These are phyloP conservation scores for Hordeum pubiflorum DNA, from an alignment of 202 grass and related monocot species.

Conservation along the genomic window DNA sequence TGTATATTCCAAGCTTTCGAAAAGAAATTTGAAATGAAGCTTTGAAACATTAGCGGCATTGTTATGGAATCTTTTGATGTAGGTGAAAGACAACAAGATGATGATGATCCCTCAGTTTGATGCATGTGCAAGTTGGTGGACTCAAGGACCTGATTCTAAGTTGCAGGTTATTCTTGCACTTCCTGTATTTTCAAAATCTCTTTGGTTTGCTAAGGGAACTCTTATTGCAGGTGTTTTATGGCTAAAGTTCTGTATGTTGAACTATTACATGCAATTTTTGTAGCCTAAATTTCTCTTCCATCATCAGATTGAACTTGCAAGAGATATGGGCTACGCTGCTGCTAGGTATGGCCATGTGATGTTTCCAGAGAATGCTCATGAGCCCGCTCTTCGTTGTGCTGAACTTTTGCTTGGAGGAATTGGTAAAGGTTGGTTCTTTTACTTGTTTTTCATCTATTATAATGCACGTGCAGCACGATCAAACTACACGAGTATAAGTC, in stretches of 20 bases:
- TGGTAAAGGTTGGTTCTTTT: conserved; percentile 63
- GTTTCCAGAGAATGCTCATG: conserved; percentile 98
- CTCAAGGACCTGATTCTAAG: conserved; percentile 83
- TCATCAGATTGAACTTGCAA: conserved; percentile 92
- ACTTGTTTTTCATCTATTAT: neutral
- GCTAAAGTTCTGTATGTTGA: conserved; percentile 35
- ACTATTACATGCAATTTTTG: conserved; percentile 38
- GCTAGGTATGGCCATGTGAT: conserved; percentile 92
- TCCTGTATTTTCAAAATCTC: neutral
- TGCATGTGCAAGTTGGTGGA: conserved; percentile 98
- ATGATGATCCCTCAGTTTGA: conserved; percentile 84
- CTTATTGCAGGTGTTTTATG: conserved; percentile 23
- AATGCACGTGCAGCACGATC: neutral
- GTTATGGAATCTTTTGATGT: conserved; percentile 15
- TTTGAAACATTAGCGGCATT: neutral
- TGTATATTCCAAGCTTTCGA: conserved; percentile 1
- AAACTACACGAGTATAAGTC: neutral
- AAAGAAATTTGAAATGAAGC: conserved; percentile 17
- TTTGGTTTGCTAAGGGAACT: conserved; percentile 9
- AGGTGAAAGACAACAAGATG: conserved; percentile 57
- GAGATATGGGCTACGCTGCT: conserved; percentile 92
- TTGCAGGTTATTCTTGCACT: conserved; percentile 55
- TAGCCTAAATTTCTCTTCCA: conserved; percentile 51
- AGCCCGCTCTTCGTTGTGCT: conserved; percentile 75
- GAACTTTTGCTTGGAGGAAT: conserved; percentile 84